Evolutionary conservation across 148 eudicot genomes (phyloP).

Genomic region (Nepenthes gracilis): DNA sequence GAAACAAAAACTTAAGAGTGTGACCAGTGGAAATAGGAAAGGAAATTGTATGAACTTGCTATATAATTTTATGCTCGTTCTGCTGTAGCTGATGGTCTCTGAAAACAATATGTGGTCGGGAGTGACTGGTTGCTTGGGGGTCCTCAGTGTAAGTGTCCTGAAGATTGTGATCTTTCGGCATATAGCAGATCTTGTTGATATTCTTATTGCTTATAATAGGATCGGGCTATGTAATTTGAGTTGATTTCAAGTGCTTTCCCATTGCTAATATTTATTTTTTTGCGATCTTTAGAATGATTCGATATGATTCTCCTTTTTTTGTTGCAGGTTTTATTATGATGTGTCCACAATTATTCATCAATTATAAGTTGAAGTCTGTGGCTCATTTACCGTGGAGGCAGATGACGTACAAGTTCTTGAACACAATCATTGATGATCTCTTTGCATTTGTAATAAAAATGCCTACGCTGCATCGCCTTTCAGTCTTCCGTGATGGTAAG

Average conservation of each 20-base stretch:
- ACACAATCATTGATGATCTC: slow-evolving; percentile 95
- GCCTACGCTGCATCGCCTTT: slow-evolving; percentile 86
- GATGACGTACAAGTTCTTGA: slow-evolving; percentile 98
- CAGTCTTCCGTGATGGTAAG: slow-evolving; percentile 99
- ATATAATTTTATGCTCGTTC: no score
- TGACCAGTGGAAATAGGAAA: no score
- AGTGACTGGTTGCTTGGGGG: no score
- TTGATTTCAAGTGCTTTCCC: background rate
- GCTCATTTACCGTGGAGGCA: slow-evolving; percentile 99
- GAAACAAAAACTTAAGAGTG: no score
- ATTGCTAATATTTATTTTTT: no score
- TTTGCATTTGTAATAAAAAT: slow-evolving; percentile 97
- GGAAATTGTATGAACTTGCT: no score
- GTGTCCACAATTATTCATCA: slow-evolving; percentile 98
- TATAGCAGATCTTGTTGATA: no score
- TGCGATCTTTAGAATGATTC: no score
- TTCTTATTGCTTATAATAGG: background rate
- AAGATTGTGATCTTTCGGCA: no score
- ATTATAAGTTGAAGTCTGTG: slow-evolving; percentile 91
- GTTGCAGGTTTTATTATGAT: slow-evolving; percentile 89
- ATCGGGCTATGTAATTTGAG: background rate
- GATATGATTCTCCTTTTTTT: background rate
- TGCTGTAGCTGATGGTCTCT: no score
- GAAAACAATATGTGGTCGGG: no score
- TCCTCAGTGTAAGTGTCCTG: no score